Conservation (phyloP, 768 basidiomycete species). For the Tubosaeta sp. region DNA sequence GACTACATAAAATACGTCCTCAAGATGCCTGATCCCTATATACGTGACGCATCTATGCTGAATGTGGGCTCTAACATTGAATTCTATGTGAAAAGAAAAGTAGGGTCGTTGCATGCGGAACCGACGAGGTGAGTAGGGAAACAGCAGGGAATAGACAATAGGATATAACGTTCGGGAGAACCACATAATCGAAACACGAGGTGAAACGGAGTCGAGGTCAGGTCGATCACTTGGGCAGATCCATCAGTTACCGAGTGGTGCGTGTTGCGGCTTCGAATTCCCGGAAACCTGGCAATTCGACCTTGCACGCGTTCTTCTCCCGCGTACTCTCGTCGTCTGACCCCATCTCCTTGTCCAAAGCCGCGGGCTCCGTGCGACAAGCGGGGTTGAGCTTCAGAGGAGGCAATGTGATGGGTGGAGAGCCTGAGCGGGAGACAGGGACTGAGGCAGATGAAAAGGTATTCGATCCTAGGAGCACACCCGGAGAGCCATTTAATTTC, state of each 20-base stretch:
- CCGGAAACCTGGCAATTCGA: conserved; percentile 61
- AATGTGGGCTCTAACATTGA: conserved; percentile 17
- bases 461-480: conserved; percentile 4
- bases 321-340: conserved; percentile 21
- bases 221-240: not conserved
- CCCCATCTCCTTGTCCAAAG: conserved; percentile 18
- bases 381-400: conserved; percentile 52
- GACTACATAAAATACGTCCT: conserved; percentile 33
- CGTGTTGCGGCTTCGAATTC: conserved; percentile 54
- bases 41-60: conserved; percentile 29
- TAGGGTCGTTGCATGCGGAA: conserved; percentile 8
- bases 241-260: conserved; percentile 12
- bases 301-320: conserved; percentile 24
- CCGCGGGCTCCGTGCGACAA: conserved; percentile 8
- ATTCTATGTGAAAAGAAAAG: conserved; percentile 18
- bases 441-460: conserved; percentile 23
- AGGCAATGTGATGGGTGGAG: conserved; percentile 69
- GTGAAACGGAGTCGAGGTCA: not conserved
- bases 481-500: conserved; percentile 11
- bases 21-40: conserved; percentile 33
- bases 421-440: conserved; percentile 59
- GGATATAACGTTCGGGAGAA: conserved; percentile 15
- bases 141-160: conserved; percentile 10
- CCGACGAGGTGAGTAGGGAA: conserved; percentile 4
- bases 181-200: conserved; percentile 5